Conservation (phyloP, 768 basidiomycete genomes). For the Suillus discolor region DNA sequence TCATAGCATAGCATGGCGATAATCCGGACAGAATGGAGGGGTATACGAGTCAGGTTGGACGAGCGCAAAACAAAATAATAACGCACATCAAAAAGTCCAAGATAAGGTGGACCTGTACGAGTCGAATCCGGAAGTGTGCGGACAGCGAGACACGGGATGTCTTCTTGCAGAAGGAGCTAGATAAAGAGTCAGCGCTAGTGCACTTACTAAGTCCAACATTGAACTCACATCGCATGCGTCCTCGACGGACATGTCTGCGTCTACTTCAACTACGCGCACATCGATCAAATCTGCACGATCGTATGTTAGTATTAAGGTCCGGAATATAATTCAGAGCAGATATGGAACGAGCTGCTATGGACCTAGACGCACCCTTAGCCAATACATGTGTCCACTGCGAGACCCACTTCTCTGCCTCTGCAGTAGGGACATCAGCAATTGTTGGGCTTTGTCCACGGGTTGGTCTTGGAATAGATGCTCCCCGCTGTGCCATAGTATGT, state of each 20-base stretch:
- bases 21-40: not conserved
- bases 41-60: not conserved
- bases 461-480: conserved; percentile 21
- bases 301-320: not conserved
- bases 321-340: not conserved
- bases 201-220: not conserved
- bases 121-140: conserved; percentile 34
- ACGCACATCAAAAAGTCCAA: conserved; percentile 78
- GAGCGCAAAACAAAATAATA: conserved; percentile 19
- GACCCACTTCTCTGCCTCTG: conserved; percentile 56
- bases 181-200: conserved; percentile 6
- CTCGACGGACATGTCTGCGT: conserved; percentile 75
- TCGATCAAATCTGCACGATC: conserved; percentile 63
- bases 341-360: not conserved
- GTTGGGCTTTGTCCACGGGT: conserved; percentile 16
- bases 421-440: conserved; percentile 11
- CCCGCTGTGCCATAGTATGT: conserved; percentile 17
- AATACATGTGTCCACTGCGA: conserved; percentile 55
- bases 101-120: conserved; percentile 31
- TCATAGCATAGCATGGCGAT: not conserved
- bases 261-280: conserved; percentile 63
- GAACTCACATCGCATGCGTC: conserved; percentile 75
- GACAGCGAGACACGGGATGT: conserved; percentile 67
- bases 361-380: conserved; percentile 53
- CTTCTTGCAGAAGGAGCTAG: conserved; percentile 64